These are phyloP conservation scores for Neurospora sp. DNA, from an alignment of 495 filamentous ascomycete species.

Conservation along the genomic window DNA sequence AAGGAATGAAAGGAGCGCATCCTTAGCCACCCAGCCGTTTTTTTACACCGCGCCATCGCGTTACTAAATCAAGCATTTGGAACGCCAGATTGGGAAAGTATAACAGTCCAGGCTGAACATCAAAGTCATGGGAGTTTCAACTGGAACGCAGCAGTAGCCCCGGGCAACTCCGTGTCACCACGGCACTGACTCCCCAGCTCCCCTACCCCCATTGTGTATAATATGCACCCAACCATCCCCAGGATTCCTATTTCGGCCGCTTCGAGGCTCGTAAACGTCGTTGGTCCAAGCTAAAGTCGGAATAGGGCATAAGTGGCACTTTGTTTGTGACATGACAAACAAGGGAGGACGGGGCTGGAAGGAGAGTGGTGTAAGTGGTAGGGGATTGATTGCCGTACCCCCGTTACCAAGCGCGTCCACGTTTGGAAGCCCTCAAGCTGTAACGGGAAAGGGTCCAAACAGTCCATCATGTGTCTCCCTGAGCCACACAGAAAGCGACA, in stretches of 20 bases:
- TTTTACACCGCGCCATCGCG: neutral
- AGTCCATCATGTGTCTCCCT: neutral
- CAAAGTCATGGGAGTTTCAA: neutral
- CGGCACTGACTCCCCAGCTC: neutral
- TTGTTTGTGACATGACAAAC: neutral
- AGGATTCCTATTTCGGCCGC: neutral
- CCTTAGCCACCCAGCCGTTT: neutral
- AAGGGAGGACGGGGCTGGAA: neutral
- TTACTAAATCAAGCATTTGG: neutral
- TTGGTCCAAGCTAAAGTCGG: neutral
- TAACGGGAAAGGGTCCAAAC: neutral
- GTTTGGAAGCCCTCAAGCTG: neutral
- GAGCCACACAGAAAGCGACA: neutral
- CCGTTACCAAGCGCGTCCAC: neutral
- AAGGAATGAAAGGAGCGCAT: neutral
- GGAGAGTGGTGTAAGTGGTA: neutral
- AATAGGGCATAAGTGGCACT: neutral
- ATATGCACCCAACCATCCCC: neutral
- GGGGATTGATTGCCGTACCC: neutral
- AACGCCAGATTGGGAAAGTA: neutral
- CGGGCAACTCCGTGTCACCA: neutral
- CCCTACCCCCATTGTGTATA: neutral
- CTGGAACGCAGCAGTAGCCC: neutral
- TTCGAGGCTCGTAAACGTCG: neutral
- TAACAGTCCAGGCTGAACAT: neutral